Evolutionary conservation across 2,329 filamentous ascomycete species (phyloP).

Genomic region (Fusarium sp.): DNA sequence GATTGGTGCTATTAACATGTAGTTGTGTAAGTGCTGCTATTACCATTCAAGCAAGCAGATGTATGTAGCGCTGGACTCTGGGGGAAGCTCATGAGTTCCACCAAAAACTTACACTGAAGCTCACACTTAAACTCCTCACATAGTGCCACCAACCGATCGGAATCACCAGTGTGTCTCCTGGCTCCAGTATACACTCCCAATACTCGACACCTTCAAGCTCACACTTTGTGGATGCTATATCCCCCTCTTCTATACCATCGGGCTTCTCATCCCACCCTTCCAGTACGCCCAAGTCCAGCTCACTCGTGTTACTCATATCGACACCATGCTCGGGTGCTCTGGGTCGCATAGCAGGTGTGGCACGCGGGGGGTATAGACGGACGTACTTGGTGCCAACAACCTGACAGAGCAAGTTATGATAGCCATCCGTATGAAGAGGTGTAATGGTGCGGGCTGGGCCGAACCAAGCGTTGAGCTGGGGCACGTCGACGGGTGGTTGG

Average conservation of each 20-base stretch:
- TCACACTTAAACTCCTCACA: slow-evolving; percentile 83
- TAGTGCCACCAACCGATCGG: slow-evolving; percentile 99
- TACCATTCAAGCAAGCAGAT: not conserved
- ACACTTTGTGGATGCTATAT: slow-evolving; percentile 53
- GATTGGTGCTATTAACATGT: not conserved
- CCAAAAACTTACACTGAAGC: slow-evolving; percentile 98
- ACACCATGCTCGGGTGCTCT: slow-evolving; percentile 74
- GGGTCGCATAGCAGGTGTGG: slow-evolving; percentile 69
- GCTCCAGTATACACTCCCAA: slow-evolving; percentile 80
- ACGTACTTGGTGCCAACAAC: slow-evolving; percentile 92
- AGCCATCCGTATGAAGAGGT: slow-evolving; percentile 91
- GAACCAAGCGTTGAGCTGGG: slow-evolving; percentile 90
- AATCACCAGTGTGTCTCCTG: slow-evolving; percentile 88
- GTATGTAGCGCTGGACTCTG: not conserved
- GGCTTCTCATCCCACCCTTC: slow-evolving; percentile 66
- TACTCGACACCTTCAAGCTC: slow-evolving; percentile 71
- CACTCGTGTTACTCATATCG: slow-evolving; percentile 92
- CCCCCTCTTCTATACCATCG: slow-evolving; percentile 44
- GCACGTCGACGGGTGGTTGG: slow-evolving; percentile 62
- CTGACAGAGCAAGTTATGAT: slow-evolving; percentile 92
- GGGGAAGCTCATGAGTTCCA: slow-evolving; percentile 68
- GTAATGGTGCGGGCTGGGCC: slow-evolving; percentile 89
- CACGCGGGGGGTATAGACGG: slow-evolving; percentile 80
- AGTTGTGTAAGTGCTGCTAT: not conserved
- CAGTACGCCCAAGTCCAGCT: slow-evolving; percentile 77